phyloP scores from a whole-genome alignment of 2,329 filamentous ascomycete genomes.

The Epichloe sibirici region DNA sequence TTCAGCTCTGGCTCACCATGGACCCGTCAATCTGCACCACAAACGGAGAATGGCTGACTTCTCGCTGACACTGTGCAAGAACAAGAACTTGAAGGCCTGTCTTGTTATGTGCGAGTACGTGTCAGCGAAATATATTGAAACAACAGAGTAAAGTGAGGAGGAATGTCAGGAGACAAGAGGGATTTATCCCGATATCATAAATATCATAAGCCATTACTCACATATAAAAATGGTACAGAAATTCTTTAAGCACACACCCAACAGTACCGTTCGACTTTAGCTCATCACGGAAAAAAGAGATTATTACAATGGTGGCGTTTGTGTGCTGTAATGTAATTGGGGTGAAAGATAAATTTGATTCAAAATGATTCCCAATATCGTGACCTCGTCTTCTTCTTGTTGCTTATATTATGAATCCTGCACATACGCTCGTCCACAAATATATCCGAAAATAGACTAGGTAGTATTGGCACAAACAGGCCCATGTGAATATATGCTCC shows the following conservation, averaged over 20 bases:
- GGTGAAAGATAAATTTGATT: constrained; percentile 11
- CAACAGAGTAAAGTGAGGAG: too few relatives aligned
- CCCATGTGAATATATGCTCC: background rate
- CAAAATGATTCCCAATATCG: constrained; percentile 11
- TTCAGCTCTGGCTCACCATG: background rate
- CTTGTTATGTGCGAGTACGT: too few relatives aligned
- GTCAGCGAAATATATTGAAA: too few relatives aligned
- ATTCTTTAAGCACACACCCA: background rate
- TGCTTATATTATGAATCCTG: background rate
- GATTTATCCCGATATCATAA: background rate
- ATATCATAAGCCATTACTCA: background rate
- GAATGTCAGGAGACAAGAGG: too few relatives aligned
- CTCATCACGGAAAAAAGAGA: background rate
- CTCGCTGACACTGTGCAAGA: too few relatives aligned
- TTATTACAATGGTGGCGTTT: background rate
- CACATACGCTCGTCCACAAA: constrained; percentile 2
- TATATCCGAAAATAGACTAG: background rate
- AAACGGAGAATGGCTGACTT: background rate
- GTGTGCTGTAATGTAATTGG: constrained; percentile 8
- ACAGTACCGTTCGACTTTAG: background rate
- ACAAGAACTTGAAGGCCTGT: too few relatives aligned
- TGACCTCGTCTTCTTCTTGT: background rate
- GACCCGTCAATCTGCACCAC: too few relatives aligned
- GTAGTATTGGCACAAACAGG: background rate
- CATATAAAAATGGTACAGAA: background rate